Percentiles rank a stretch among this genome's conserved stretches.
Conservation (phyloP, 805 yeast genomes). For the Saturnispora saitoi region DNA sequence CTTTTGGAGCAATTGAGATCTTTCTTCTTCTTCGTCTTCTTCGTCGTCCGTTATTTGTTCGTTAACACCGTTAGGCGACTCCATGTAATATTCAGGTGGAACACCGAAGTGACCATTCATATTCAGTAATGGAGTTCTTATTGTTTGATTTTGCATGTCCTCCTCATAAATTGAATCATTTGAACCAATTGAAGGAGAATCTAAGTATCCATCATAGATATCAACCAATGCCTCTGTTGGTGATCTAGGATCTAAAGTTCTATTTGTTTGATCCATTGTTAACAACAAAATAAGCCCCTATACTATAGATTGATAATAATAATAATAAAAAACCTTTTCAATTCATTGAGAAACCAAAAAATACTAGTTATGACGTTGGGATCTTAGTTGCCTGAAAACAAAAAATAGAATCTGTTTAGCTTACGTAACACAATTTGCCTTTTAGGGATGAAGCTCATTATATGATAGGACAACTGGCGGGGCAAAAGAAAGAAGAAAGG, state of each 20-base stretch:
- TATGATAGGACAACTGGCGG: too few species aligned
- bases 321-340: neutral
- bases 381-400: neutral
- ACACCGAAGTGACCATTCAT: conserved; percentile 9
- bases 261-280: neutral
- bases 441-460: too few species aligned
- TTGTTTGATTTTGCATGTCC: neutral
- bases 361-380: neutral
- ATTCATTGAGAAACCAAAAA: neutral
- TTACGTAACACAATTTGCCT: neutral
- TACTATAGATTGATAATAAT: neutral
- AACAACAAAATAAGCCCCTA: neutral
- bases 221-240: conserved; percentile 14
- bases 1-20: neutral
- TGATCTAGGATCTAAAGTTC: conserved; percentile 12
- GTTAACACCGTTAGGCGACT: neutral
- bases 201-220: conserved; percentile 24
- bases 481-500: too few species aligned
- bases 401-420: neutral
- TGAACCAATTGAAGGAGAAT: conserved; percentile 8
- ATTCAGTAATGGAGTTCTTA: conserved; percentile 7
- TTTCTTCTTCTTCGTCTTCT: conserved; percentile 1
- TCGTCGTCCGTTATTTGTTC: neutral
- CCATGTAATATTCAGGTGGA: conserved; percentile 6
- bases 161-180: conserved; percentile 9